Evolutionary conservation across 257 asterid species (phyloP), one percentile per base, ranked within the genome.

Genomic region (Solanum gracilifrons): DNA sequence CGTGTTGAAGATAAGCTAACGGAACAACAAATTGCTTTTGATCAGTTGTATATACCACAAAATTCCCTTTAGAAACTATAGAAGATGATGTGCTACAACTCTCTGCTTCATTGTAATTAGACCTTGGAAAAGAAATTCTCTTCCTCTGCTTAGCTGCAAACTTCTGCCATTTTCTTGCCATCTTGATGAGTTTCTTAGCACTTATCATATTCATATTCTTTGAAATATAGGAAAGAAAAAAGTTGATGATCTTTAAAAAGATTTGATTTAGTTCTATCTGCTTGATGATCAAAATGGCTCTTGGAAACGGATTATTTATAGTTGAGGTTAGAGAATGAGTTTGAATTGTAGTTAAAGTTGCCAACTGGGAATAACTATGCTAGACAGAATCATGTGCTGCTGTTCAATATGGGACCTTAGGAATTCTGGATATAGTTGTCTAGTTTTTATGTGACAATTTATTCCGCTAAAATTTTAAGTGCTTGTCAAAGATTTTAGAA

Each of bases 1-100:
- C 55, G 13, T 87, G 88, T 88, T 85, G 85, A 27, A 92, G 91
- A 48, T 88, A 87, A 43, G 72, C 51, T 1, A 91, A 58, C 0
- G 92, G 92, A 73, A 91, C 80, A 0, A 90, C 68, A 51, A 88
- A 92, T 80, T 84, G 87, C 23, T 83, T 76, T 73, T 89, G 43
- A 74, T 92, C 92, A 29, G 25, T n/a, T 27, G 93, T 86, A 60
- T 90, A 91, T 21, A 91, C 84, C 3, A 89, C 73, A 86, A 92
- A 88, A 73, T 90, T 85, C n/a, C 94, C 94, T 83, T 89, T 91
- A 29, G 87, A 84, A n/a, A 89, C 87, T 0, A 6, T 3, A 5
- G 85, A 3, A 25, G 39, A 5, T 7, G 39, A 13, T 9, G 46
- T 62, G 51, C 55, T 31, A n/a, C 60, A 76, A 76, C 33, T 39